These are phyloP conservation scores for Xylaria hypoxylon DNA, from an alignment of 2,329 filamentous ascomycete genomes.

Conservation along the genomic window DNA sequence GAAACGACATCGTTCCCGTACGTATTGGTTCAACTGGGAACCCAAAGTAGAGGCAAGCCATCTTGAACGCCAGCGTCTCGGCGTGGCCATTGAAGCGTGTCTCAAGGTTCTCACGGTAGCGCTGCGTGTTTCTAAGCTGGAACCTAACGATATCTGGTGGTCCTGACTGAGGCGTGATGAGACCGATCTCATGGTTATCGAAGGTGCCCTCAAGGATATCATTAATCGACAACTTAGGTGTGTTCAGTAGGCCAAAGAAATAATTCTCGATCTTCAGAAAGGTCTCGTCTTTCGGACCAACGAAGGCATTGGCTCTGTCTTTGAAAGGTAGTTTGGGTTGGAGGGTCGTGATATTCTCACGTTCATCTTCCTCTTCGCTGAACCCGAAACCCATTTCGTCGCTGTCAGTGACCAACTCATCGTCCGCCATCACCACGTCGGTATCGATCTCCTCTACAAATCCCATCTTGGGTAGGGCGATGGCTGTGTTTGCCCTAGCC, in stretches of 20 bases:
- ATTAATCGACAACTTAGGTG: constrained; percentile 43
- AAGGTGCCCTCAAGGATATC: constrained; percentile 53
- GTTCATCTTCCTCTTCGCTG: constrained; percentile 6
- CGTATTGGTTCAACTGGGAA: constrained; percentile 58
- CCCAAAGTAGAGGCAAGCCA: constrained; percentile 62
- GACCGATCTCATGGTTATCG: constrained; percentile 50
- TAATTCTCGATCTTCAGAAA: constrained; percentile 43
- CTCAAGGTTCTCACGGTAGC: constrained; percentile 50
- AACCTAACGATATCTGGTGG: constrained; percentile 47
- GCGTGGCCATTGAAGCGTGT: constrained; percentile 49
- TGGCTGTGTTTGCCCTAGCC: not conserved
- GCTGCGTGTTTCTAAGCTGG: constrained; percentile 50
- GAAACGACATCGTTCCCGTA: constrained; percentile 38
- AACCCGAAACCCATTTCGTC: constrained; percentile 5
- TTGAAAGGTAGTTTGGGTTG: constrained; percentile 40
- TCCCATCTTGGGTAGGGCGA: constrained; percentile 13
- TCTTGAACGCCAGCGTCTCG: constrained; percentile 54
- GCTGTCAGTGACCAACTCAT: constrained; percentile 9
- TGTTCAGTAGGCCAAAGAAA: constrained; percentile 49
- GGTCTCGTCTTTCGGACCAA: constrained; percentile 35
- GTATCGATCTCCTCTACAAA: constrained; percentile 5
- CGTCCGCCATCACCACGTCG: constrained; percentile 25
- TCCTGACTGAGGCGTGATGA: constrained; percentile 49
- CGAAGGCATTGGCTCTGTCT: constrained; percentile 40
- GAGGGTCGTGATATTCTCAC: constrained; percentile 14